Conservation (phyloP, 1,284 basidiomycete genomes). For the Puccinia triticina region DNA sequence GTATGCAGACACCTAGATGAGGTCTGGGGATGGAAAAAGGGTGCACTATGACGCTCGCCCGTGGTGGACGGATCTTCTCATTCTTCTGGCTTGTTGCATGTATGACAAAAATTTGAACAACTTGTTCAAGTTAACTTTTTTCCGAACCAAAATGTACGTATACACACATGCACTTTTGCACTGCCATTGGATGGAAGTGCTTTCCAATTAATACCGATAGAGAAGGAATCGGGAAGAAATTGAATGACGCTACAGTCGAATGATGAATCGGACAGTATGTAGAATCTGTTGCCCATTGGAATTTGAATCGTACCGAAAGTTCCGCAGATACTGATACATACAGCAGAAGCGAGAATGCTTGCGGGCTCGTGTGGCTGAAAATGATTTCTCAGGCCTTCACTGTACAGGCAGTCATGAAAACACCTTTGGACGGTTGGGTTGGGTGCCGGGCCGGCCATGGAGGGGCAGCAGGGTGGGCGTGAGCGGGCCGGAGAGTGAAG, state of each 20-base stretch:
- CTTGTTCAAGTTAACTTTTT: slow-evolving; percentile 9
- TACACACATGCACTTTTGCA: not conserved
- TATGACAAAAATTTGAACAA: slow-evolving; percentile 14
- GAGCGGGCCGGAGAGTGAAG: too few relatives aligned
- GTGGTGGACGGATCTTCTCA: not conserved
- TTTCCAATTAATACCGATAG: not conserved
- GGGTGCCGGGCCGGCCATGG: too few relatives aligned
- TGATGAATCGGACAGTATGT: not conserved
- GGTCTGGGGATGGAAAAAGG: slow-evolving; percentile 1
- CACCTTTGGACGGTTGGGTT: too few relatives aligned
- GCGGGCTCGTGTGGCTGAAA: too few relatives aligned
- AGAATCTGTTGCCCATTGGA: not conserved
- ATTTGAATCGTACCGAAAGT: not conserved
- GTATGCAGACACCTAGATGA: slow-evolving; percentile 1
- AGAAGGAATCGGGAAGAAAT: not conserved
- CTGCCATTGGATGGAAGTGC: slow-evolving; percentile 9
- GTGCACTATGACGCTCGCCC: slow-evolving; percentile 15
- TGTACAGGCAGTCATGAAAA: too few relatives aligned
- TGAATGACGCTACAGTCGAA: not conserved
- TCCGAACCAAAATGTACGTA: not conserved
- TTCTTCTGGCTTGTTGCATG: slow-evolving; percentile 18
- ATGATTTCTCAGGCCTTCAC: too few relatives aligned
- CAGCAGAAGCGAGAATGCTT: too few relatives aligned
- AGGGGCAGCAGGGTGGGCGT: too few relatives aligned
- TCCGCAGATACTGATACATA: not conserved